Conservation (phyloP, 768 basidiomycete species). For the Zangia roseola region DNA sequence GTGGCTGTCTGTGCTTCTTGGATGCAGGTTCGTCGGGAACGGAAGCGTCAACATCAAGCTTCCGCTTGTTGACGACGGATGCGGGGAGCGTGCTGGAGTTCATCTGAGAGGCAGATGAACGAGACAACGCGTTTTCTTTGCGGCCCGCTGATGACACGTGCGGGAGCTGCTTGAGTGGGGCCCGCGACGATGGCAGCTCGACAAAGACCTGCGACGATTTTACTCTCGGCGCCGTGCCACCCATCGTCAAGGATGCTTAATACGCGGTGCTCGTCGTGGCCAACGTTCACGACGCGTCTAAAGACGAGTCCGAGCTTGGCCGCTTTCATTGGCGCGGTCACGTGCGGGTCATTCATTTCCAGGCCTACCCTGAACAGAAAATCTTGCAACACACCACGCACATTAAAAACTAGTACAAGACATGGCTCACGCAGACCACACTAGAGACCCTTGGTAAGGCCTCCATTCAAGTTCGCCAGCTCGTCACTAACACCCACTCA, state of each 20-base stretch:
- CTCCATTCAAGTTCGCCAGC: background rate
- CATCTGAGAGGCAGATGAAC: conserved; percentile 31
- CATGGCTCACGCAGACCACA: conserved; percentile 92
- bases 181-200: conserved; percentile 47
- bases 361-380: conserved; percentile 34
- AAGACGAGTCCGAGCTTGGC: background rate
- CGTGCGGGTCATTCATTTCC: conserved; percentile 16
- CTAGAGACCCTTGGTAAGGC: conserved; percentile 85
- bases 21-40: conserved; percentile 16
- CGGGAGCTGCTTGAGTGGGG: conserved; percentile 16
- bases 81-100: conserved; percentile 30
- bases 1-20: conserved; percentile 33
- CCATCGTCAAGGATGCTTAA: conserved; percentile 14
- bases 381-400: conserved; percentile 5
- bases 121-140: conserved; percentile 49
- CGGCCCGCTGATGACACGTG: conserved; percentile 32
- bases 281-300: conserved; percentile 24
- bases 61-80: conserved; percentile 48
- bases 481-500: conserved; percentile 8
- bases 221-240: conserved; percentile 26
- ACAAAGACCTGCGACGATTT: conserved; percentile 50
- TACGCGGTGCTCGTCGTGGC: conserved; percentile 17
- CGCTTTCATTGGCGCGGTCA: conserved; percentile 32
- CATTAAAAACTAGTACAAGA: background rate
- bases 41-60: conserved; percentile 34